Evolutionary conservation across 768 basidiomycete species (phyloP).

Genomic region (Boletus edulis): DNA sequence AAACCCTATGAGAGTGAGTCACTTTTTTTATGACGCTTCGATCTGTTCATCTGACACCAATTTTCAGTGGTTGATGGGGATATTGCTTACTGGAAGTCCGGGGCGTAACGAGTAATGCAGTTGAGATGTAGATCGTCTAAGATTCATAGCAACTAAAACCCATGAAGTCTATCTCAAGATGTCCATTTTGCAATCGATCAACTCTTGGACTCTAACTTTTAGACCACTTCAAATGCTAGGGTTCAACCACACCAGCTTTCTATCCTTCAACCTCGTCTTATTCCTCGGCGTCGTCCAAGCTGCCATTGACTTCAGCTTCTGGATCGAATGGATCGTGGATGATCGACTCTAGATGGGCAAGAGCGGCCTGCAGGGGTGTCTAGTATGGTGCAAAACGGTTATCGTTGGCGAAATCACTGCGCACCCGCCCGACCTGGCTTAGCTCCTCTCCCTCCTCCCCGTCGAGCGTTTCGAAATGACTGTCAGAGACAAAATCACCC

Average conservation of each 20-base stretch:
- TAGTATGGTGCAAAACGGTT: slow-evolving; percentile 85
- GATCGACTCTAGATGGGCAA: slow-evolving; percentile 81
- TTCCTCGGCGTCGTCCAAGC: slow-evolving; percentile 12
- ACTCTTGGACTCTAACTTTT: neutral
- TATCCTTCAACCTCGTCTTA: slow-evolving; percentile 12
- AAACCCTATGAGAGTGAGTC: slow-evolving; percentile 92
- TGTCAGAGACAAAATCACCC: slow-evolving; percentile 53
- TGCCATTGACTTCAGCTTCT: slow-evolving; percentile 15
- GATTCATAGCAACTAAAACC: neutral
- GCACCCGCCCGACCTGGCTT: slow-evolving; percentile 89
- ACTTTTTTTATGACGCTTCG: neutral
- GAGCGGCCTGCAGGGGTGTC: slow-evolving; percentile 66
- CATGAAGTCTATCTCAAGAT: neutral
- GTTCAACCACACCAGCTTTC: neutral
- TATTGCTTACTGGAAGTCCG: slow-evolving; percentile 90
- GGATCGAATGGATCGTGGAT: slow-evolving; percentile 51
- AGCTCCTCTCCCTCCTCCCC: slow-evolving; percentile 66
- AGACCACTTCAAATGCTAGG: neutral
- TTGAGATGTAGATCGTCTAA: neutral
- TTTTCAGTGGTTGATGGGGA: slow-evolving; percentile 78
- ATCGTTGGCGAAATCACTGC: slow-evolving; percentile 81
- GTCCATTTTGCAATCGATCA: neutral
- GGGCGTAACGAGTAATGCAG: slow-evolving; percentile 36
- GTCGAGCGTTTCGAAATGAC: slow-evolving; percentile 49
- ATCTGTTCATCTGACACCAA: slow-evolving; percentile 5